These are phyloP conservation scores for Erodium texanum DNA, from an alignment of 441 rosid genomes.

Conservation along the genomic window DNA sequence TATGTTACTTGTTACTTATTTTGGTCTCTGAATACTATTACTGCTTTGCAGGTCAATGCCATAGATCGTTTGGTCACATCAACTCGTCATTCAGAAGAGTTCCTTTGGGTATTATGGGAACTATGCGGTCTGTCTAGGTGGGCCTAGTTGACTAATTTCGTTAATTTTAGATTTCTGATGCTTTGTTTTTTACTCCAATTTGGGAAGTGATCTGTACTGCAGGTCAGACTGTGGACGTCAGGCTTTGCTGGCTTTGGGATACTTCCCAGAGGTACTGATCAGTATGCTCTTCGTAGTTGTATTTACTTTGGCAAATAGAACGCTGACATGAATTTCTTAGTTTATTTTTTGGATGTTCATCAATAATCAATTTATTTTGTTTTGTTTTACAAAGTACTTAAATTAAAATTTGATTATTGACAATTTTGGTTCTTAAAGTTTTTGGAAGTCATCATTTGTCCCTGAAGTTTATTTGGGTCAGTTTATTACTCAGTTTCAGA, in stretches of 20 bases:
- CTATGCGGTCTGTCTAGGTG: conserved; percentile 90
- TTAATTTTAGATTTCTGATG: conserved; percentile 11
- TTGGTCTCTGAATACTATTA: conserved; percentile 5
- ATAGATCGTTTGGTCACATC: conserved; percentile 70
- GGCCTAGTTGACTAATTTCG: conserved; percentile 18
- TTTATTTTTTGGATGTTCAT: not conserved
- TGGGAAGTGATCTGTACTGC: conserved; percentile 39
- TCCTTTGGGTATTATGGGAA: conserved; percentile 96
- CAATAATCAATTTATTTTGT: not conserved
- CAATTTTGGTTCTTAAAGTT: no score
- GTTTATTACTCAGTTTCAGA: no score
- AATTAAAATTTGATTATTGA: no score
- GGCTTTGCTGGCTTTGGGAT: conserved; percentile 70
- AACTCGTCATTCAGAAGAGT: conserved; percentile 83
- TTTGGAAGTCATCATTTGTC: no score
- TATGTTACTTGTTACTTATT: conserved; percentile 4
- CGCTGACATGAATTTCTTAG: conserved; percentile 10
- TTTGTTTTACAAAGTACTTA: not conserved
- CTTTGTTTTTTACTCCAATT: conserved; percentile 21
- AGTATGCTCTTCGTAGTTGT: conserved; percentile 4
- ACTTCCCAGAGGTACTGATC: conserved; percentile 76
- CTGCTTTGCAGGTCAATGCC: conserved; percentile 58
- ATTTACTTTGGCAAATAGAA: not conserved
- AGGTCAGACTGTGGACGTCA: conserved; percentile 95
- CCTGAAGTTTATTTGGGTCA: no score